Percentiles rank a stretch among this genome's conserved stretches.
phyloP scores from a whole-genome alignment of 108 stramenopile genomes.

The Skeletonema menzelii region DNA sequence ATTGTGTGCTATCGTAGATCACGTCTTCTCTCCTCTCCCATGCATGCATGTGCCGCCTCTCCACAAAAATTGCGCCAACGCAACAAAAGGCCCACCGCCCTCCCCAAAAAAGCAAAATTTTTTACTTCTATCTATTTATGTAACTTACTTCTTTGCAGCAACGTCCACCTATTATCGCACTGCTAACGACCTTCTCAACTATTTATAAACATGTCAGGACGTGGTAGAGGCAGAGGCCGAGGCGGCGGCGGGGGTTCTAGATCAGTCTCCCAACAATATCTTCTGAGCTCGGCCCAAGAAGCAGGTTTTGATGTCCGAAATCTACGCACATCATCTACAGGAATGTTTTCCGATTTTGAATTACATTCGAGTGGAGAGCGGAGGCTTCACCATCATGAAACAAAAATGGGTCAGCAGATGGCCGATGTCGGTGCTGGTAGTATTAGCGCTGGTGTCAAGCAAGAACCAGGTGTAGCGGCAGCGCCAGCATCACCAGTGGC shows the following conservation, averaged over 20 bases:
- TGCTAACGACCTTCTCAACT: neutral
- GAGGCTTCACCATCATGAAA: constrained; percentile 1
- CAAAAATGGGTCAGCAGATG: neutral
- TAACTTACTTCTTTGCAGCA: no score
- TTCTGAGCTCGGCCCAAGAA: constrained; percentile 71
- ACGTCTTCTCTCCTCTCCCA: no score
- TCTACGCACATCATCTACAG: constrained; percentile 46
- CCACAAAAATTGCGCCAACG: no score
- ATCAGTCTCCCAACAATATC: constrained; percentile 57
- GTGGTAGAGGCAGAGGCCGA: constrained; percentile 60
- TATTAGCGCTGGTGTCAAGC: neutral
- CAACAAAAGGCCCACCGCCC: no score
- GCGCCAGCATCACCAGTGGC: neutral
- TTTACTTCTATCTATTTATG: no score
- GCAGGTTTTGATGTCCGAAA: constrained; percentile 66
- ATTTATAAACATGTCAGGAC: constrained; percentile 16
- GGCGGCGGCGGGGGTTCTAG: constrained; percentile 54
- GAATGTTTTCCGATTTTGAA: constrained; percentile 58
- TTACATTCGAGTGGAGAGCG: constrained; percentile 58
- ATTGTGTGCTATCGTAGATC: no score
- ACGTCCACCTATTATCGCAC: no score
- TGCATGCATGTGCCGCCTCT: no score
- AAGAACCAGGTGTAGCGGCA: constrained; percentile 4
- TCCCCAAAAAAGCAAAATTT: no score
- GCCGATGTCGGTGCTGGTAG: constrained; percentile 5